Conservation (phyloP, 140 eudicot species). For the Senecio squalidus region DNA sequence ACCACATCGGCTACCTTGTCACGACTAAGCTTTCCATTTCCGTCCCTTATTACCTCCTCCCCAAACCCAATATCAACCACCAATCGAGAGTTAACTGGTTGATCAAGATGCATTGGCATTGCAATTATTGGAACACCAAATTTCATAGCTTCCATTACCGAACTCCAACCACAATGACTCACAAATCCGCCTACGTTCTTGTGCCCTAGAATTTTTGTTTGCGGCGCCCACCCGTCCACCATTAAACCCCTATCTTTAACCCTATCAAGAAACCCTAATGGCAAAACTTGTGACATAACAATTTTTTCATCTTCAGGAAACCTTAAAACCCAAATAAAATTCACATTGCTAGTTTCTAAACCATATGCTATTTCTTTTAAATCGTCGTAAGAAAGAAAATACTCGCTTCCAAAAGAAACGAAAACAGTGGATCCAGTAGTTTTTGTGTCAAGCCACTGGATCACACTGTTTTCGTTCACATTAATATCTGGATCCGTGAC, state of each 20-base stretch:
- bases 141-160: constrained; percentile 26
- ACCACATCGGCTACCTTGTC: constrained; percentile 24
- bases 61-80: constrained; percentile 29
- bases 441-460: constrained; percentile 26
- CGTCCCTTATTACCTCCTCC: constrained; percentile 31
- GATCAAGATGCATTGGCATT: constrained; percentile 43
- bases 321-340: constrained; percentile 42
- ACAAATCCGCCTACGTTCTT: constrained; percentile 33
- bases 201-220: constrained; percentile 25
- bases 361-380: constrained; percentile 31
- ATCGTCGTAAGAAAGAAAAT: constrained; percentile 24
- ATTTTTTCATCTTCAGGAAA: constrained; percentile 20
- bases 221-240: constrained; percentile 43
- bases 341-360: constrained; percentile 30
- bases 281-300: constrained; percentile 14
- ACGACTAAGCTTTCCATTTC: constrained; percentile 16
- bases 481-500: constrained; percentile 3
- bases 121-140: constrained; percentile 38
- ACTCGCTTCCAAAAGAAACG: constrained; percentile 43
- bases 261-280: constrained; percentile 30
- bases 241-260: constrained; percentile 22
- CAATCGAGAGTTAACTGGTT: constrained; percentile 33
- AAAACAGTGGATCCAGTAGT: constrained; percentile 17
- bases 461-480: neutral
- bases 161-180: constrained; percentile 47